Base-by-base conservation (phyloP, 345 rosid genomes). In the Cardamine chenopodiifolia region DNA sequence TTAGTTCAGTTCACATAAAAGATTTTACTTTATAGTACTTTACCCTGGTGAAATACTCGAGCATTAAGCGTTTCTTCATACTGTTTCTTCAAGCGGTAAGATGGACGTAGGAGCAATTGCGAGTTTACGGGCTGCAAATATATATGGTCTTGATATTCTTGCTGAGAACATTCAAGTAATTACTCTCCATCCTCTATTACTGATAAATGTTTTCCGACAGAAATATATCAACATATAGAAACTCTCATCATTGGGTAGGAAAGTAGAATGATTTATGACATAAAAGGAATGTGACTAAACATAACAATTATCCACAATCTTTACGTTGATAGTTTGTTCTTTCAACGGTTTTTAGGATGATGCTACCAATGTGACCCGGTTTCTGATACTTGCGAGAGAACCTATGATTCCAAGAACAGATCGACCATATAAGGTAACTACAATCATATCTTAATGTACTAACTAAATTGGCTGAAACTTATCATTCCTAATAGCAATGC, bases 321-420 rank as follows among this genome's bases (percentile, higher is more conserved):
- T 23, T 62, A 54, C 7, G 25, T 23, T 22, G 25, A 44, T 69
- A 10, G 22, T 17, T 76, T 62, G 32, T 40, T 70, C n/a, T 71
- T 48, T 57, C 34, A 5, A 48, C 8, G 19, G 35, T 52, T 14
- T 67, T 65, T 85, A 95, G 99, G 99, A 95, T 70, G 84, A 87
- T 50, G 85, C 73, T 3, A 85, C 86, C 50, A 90, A 89, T 73
- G 61, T 95, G 70, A 95, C 97, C 60, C 97, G 97, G 63, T 95
- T 86, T 77, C 82, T 95, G 70, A 85, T 95, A 75, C 96, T 95
- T 55, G 89, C 92, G 6, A 86, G 99, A 80, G 99, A 95, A 74
- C 97, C 97, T 65, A 74, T 85, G 75, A 85, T 95, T 83, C 87
- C 97, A 35, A 78, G 91, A 81, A 90, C 68, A 20, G 86, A 81